Conservation (phyloP, 768 basidiomycete genomes). For the Omphalotus guepiniiformis region DNA sequence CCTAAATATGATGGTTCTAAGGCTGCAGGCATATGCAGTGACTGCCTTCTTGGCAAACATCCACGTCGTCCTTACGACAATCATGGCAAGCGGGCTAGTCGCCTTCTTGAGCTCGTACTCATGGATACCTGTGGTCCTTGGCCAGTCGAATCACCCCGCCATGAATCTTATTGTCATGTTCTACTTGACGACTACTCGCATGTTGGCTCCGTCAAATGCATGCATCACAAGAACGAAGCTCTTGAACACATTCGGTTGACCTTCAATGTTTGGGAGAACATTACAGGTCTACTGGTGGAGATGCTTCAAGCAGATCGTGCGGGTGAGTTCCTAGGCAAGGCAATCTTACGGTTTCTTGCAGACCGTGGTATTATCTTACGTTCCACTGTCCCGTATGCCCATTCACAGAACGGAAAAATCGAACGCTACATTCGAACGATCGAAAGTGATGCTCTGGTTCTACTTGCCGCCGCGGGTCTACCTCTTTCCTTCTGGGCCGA, state of each 20-base stretch:
- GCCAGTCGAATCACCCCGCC: neutral
- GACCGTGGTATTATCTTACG: neutral
- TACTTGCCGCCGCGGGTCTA: conserved; percentile 19
- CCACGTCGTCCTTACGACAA: neutral
- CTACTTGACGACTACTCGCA: neutral
- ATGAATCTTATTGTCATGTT: neutral
- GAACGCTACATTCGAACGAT: conserved; percentile 24
- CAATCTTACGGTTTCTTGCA: too few relatives aligned
- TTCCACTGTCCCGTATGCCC: neutral
- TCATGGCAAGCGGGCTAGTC: neutral
- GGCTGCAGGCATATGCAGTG: conserved; percentile 7
- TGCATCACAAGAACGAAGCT: neutral
- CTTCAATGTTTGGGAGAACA: neutral
- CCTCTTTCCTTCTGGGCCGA: conserved; percentile 15
- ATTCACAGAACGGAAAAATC: too few relatives aligned
- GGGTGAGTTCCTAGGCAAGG: neutral
- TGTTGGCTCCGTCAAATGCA: neutral
- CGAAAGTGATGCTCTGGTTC: conserved; percentile 16
- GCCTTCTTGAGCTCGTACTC: neutral
- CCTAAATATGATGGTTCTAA: too few relatives aligned
- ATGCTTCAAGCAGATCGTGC: neutral
- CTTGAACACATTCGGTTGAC: neutral
- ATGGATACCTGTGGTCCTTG: neutral
- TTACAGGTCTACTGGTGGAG: neutral
- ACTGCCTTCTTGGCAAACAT: neutral